Evolutionary conservation across 352 stramenopile species (phyloP).

Genomic region (Thalassiosira mediterranea): DNA sequence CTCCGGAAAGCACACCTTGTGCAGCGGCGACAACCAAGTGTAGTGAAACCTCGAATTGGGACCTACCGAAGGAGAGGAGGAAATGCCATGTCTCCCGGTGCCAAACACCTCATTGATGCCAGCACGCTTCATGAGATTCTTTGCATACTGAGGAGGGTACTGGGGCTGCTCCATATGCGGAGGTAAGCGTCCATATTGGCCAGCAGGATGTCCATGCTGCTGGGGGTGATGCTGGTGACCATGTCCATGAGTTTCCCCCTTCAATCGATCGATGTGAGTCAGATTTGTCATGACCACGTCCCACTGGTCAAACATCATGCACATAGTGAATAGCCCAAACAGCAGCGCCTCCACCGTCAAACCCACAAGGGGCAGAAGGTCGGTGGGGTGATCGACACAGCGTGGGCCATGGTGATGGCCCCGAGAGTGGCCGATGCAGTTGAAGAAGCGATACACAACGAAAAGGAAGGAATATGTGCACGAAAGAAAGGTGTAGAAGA

Average conservation of each 20-base stretch:
- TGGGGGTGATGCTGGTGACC: slow-evolving; percentile 3
- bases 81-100: slow-evolving; percentile 9
- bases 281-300: slow-evolving; percentile 94
- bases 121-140: slow-evolving; percentile 32
- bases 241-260: slow-evolving; percentile 83
- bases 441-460: slow-evolving; percentile 89
- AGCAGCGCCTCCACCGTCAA: slow-evolving; percentile 83
- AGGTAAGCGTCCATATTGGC: slow-evolving; percentile 12
- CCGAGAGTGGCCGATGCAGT: slow-evolving; percentile 57
- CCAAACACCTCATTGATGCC: slow-evolving; percentile 83
- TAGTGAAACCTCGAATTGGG: slow-evolving; percentile 52
- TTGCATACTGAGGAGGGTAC: slow-evolving; percentile 13
- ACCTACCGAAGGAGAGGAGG: background rate
- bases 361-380: slow-evolving; percentile 70
- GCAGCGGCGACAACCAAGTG: slow-evolving; percentile 77
- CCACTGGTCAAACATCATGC: slow-evolving; percentile 99
- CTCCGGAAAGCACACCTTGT: slow-evolving; percentile 72
- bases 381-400: slow-evolving; percentile 74
- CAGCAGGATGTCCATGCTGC: slow-evolving; percentile 24
- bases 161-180: slow-evolving; percentile 6
- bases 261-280: slow-evolving; percentile 97
- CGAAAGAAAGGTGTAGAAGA: slow-evolving; percentile 93
- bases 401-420: slow-evolving; percentile 17
- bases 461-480: slow-evolving; percentile 94
- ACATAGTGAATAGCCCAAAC: slow-evolving; percentile 98